Evolutionary conservation across 306 rosid genomes (phyloP).

Genomic region (Acmispon strigosus): DNA sequence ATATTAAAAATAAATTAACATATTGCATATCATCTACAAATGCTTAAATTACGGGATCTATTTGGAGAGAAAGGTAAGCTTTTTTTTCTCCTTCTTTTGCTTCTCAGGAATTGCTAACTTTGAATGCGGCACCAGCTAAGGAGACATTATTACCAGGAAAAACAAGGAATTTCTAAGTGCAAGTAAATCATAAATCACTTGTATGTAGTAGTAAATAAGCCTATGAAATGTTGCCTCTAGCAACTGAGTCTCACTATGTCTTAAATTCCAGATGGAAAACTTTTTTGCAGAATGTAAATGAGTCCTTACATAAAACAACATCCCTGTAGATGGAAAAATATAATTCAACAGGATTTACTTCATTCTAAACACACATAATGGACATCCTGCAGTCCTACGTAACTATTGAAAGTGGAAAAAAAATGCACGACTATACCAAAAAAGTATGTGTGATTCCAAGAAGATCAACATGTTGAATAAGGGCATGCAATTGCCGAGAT

Average conservation of each 20-base stretch:
- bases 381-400: background rate
- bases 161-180: background rate
- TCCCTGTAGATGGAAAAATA: background rate
- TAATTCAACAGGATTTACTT: background rate
- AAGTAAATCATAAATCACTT: background rate
- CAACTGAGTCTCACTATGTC: background rate
- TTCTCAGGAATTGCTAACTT: background rate
- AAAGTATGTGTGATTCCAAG: background rate
- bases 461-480: background rate
- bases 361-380: background rate
- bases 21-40: background rate
- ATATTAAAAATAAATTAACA: conserved; percentile 1
- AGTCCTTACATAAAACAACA: background rate
- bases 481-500: background rate
- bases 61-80: background rate
- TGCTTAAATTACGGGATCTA: background rate
- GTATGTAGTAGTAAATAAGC: background rate
- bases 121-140: background rate
- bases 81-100: background rate
- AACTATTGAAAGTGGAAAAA: background rate
- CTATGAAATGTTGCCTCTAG: background rate
- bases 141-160: background rate
- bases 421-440: background rate
- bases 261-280: background rate
- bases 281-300: background rate